A percentile compares a stretch with the other conserved stretches of the same genome.
Evolutionary conservation across 2,329 filamentous ascomycete genomes (phyloP).

Genomic region (Apiospora kogelbergensis): DNA sequence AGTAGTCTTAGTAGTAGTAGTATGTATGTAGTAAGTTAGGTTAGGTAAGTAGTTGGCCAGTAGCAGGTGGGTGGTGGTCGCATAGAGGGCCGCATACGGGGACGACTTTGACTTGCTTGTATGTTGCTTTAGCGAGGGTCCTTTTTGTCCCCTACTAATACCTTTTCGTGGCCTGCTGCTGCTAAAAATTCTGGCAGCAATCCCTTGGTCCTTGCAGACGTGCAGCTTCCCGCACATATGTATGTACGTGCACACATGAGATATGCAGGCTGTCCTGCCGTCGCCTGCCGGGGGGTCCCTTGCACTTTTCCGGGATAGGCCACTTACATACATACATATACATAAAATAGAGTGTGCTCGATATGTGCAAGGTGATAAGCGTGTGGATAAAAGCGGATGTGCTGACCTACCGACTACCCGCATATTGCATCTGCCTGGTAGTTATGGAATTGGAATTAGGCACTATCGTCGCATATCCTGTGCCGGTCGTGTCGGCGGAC

Average conservation of each 20-base stretch:
- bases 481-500: not conserved
- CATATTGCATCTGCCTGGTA: not conserved
- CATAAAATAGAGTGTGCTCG: not conserved
- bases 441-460: not conserved
- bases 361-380: not conserved
- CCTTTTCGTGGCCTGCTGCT: not conserved
- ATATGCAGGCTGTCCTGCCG: conserved; percentile 27
- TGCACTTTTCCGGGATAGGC: not conserved
- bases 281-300: conserved; percentile 18
- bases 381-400: not conserved
- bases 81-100: conserved; percentile 27
- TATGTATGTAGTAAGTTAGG: too few species aligned
- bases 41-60: too few species aligned
- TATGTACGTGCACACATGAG: conserved; percentile 27
- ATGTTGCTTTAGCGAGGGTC: not conserved
- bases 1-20: too few species aligned
- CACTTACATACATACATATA: too few species aligned
- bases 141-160: not conserved
- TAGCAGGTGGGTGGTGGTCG: conserved; percentile 16
- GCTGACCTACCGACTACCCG: not conserved
- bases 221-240: conserved; percentile 22
- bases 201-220: conserved; percentile 25
- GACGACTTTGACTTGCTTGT: not conserved
- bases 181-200: conserved; percentile 17
- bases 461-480: not conserved